Base-by-base conservation (phyloP, 2,329 filamentous ascomycete genomes). In the Beauveria sp. region DNA sequence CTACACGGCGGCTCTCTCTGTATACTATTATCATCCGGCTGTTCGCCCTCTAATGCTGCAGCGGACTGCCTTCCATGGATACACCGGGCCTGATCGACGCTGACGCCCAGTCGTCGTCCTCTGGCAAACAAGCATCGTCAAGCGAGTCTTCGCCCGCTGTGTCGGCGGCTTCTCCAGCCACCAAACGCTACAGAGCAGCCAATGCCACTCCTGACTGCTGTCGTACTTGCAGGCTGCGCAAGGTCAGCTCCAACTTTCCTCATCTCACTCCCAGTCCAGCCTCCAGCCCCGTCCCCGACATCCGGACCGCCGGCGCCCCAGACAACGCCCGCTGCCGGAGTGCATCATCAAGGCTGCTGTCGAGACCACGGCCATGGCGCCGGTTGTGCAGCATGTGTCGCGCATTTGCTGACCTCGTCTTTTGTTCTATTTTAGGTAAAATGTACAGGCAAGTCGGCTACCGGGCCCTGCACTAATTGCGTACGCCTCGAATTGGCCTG, bases 401-500 rank as follows among this genome's bases (percentile, higher is more conserved):
- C 28, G 28, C 34, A 20, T 41, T 44, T 43, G 24, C 61, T 58
- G n/a, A 53, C n/a, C 30, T n/a, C 34, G 26, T 20, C 22, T 51
- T 7, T 41, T 57, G 30, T 58, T 28, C 10, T 3, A 18, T 28
- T 50, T 14, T 65, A 77, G 75, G 75, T 77, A n/a, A 77, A 76
- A 70, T 78, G 75, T 61, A 69, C 71, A 6, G 76, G 75, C 7
- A 74, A 73, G 54, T 70, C 71, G 18, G 68, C 67, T 22, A 67
- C 69, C 47, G 72, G 71, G 9, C 65, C 74, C 14, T 78, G 76
- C 62, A 67, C 67, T 54, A 76, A 74, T 61, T 78, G 76, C 60
- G 65, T 67, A 22, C 67, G 74, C 48, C 69, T 77, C 16, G 71
- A 75, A 24, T 65, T 77, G 20, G 61, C 64, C 3, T 78, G 76